Conservation (phyloP, 2,329 filamentous ascomycete species). For the Pseudogymnoascus sp. region DNA sequence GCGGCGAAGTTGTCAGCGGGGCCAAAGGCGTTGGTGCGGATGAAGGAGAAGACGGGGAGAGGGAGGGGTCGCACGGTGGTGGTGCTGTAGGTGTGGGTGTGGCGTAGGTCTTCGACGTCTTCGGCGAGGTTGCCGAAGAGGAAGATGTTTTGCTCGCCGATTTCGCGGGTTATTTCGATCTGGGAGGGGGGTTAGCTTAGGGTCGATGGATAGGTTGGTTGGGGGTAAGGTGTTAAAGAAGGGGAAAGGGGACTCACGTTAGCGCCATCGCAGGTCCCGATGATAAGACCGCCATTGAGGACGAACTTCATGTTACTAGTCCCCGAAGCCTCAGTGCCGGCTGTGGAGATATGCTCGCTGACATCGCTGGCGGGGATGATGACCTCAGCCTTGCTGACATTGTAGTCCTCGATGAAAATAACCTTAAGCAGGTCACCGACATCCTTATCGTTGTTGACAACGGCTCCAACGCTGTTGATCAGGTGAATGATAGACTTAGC, state of each 20-base stretch:
- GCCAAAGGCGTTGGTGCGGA: constrained; percentile 76
- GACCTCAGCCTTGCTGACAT: constrained; percentile 98
- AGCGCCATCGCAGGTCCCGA: constrained; percentile 94
- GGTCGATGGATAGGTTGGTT: constrained; percentile 10
- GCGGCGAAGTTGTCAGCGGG: constrained; percentile 72
- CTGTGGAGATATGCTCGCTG: constrained; percentile 97
- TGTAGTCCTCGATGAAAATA: constrained; percentile 96
- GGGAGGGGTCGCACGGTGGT: constrained; percentile 70
- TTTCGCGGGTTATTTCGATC: constrained; percentile 97
- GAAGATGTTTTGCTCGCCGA: constrained; percentile 97
- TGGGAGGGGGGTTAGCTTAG: constrained; percentile 25
- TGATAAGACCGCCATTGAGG: constrained; percentile 92
- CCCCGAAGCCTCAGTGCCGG: constrained; percentile 83
- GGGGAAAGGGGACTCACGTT: constrained; percentile 59
- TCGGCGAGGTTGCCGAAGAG: constrained; percentile 94
- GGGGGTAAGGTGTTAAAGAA: neutral
- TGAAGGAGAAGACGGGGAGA: constrained; percentile 77
- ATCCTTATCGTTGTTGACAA: constrained; percentile 88
- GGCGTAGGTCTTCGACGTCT: constrained; percentile 92
- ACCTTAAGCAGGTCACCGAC: constrained; percentile 95
- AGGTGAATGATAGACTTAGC: constrained; percentile 98
- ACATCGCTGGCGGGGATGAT: constrained; percentile 92
- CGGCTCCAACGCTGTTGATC: constrained; percentile 81
- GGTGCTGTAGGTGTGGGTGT: constrained; percentile 76
- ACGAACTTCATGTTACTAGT: constrained; percentile 99